Base-by-base conservation (phyloP, 2,329 filamentous ascomycete species). In the Colletotrichum tofieldiae region DNA sequence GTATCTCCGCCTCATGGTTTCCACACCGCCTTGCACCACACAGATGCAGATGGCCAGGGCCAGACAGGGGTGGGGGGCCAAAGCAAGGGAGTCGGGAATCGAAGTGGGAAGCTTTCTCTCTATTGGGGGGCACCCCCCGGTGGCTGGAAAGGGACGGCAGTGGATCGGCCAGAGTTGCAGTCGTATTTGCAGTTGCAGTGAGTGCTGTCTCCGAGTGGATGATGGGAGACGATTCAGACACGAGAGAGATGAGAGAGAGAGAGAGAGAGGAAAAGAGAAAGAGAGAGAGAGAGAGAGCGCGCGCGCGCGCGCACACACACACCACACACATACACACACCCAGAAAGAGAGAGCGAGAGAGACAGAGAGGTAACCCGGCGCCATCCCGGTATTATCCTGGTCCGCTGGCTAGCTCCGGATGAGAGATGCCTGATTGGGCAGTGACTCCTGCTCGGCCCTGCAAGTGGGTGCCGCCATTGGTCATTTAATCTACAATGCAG, bases 371-470 rank as follows among this genome's bases (percentile, higher is more conserved):
- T 29, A 43, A 62, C 45, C 52, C 58, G 68, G 66, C 52, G 47
- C 16, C 71, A 69, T 72, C 65, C 82, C 79, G 80, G 81, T 76
- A 75, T 74, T 79, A 79, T 79, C 79, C 81, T 84, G 79, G 79
- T 78, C 81, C 77, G 80, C 78, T 82, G 81, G 78, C 81, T 87
- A 86, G 86, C 76, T 80, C 83, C 85, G 84, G 86, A 77, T 78
- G 75, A 82, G 78, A 77, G 79, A 80, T 85, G 80, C 85, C 83
- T 79, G 77, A 86, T 89, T 88, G 84, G 87, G 85, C 82, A 86
- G 80, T 77, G 78, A 78, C 81, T 35, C 83, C 81, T 80, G 81
- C 83, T 82, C 81, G 82, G 81, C 80, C 80, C 80, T 81, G 72
- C 62, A 73, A 77, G 62, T 67, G 73, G 58, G 66, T 74, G 72